A percentile compares a stretch with the other conserved stretches of the same genome.
Evolutionary conservation across 371 early-diverging fungal genomes (phyloP).

Genomic region (Mucor piriformis): DNA sequence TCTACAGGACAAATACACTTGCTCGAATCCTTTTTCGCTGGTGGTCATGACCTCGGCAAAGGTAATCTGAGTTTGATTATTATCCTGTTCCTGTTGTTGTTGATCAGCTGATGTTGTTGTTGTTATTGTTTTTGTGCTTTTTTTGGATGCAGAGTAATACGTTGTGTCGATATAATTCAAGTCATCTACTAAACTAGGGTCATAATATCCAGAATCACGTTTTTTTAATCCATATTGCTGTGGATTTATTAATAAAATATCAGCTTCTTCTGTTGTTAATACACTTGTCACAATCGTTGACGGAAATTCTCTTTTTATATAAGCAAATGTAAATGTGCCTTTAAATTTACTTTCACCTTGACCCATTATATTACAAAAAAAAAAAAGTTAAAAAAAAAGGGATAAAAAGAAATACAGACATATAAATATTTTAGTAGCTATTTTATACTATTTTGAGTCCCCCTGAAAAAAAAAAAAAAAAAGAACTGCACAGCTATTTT

Average conservation of each 20-base stretch:
- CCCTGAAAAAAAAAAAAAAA: conserved; percentile 1
- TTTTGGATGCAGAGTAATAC: conserved; percentile 10
- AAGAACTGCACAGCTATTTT: conserved; percentile 1
- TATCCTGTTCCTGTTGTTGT: background rate
- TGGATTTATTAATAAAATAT: background rate
- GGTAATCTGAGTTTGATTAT: conserved; percentile 6
- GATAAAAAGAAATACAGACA: background rate
- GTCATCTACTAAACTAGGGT: conserved; percentile 7
- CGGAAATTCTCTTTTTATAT: background rate
- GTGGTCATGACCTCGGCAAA: conserved; percentile 17
- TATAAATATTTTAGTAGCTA: background rate
- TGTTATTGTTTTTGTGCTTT: background rate
- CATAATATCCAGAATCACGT: conserved; percentile 18
- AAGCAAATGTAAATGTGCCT: conserved; percentile 17
- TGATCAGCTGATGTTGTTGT: background rate
- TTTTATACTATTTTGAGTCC: background rate
- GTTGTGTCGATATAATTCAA: conserved; percentile 20
- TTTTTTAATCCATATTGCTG: conserved; percentile 12
- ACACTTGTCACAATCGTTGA: background rate
- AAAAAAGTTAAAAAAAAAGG: conserved; percentile 13
- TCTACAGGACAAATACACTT: conserved; percentile 13
- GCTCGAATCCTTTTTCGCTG: conserved; percentile 11
- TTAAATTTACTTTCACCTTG: conserved; percentile 21
- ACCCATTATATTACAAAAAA: conserved; percentile 18
- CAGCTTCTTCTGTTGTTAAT: background rate